Percentiles rank a stretch among this genome's conserved stretches.
phyloP scores from a whole-genome alignment of 306 rosid species.

The Malus asiatica region DNA sequence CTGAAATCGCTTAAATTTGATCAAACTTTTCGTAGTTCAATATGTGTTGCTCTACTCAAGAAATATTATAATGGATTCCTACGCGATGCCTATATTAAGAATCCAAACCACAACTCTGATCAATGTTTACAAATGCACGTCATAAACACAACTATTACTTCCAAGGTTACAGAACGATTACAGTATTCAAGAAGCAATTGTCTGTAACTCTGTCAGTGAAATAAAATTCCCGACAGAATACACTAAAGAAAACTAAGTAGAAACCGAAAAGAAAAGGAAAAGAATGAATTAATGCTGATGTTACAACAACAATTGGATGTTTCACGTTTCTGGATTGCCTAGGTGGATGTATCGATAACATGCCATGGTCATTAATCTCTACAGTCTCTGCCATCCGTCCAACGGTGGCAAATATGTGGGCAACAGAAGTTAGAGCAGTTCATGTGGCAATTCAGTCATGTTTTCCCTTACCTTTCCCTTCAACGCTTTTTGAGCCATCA shows the following conservation, averaged over 20 bases:
- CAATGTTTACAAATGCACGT: slow-evolving; percentile 5
- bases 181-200: slow-evolving; percentile 3
- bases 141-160: background rate
- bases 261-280: slow-evolving; percentile 6
- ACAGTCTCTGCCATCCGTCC: background rate
- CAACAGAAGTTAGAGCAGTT: background rate
- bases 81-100: background rate
- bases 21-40: background rate
- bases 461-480: slow-evolving; percentile 66
- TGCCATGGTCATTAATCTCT: slow-evolving; percentile 16
- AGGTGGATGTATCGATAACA: slow-evolving; percentile 5
- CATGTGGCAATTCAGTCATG: slow-evolving; percentile 40
- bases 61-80: too few relatives aligned
- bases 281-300: slow-evolving; percentile 44
- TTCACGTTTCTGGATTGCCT: slow-evolving; percentile 18
- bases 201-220: background rate
- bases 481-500: slow-evolving; percentile 46
- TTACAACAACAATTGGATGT: slow-evolving; percentile 47
- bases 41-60: background rate
- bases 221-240: background rate
- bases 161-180: slow-evolving; percentile 5
- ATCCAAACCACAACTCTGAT: background rate
- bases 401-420: slow-evolving; percentile 4
- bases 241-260: background rate
- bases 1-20: background rate